Conservation (phyloP, 2,329 filamentous ascomycete species). For the Fusarium pseudoanthophilum region DNA sequence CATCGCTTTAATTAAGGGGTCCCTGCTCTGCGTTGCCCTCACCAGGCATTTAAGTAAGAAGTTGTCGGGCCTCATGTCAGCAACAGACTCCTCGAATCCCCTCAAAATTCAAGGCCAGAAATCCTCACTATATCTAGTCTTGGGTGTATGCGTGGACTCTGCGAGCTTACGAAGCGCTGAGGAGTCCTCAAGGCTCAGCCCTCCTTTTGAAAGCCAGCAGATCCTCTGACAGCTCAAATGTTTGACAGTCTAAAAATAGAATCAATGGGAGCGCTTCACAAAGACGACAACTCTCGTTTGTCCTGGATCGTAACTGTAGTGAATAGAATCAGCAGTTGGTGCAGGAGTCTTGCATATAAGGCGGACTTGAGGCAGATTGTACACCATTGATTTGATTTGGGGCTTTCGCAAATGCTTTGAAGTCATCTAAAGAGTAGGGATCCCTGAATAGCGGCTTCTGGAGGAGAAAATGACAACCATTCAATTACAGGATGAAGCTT, state of each 20-base stretch:
- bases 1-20: background rate
- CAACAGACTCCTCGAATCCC: background rate
- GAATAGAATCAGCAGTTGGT: background rate
- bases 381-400: conserved; percentile 24
- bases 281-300: background rate
- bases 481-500: background rate
- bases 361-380: background rate
- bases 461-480: background rate
- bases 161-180: background rate
- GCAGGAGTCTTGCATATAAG: background rate
- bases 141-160: background rate
- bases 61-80: background rate
- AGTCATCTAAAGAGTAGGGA: background rate
- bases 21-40: background rate
- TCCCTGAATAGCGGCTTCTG: background rate
- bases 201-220: conserved; percentile 10
- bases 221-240: background rate
- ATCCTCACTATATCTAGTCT: background rate
- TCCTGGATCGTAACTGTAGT: background rate
- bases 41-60: background rate
- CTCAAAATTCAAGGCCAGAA: background rate
- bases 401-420: background rate
- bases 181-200: background rate
- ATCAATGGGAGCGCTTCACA: background rate
- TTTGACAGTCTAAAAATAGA: background rate